Conservation (phyloP, 2,329 filamentous ascomycete species). For the Akanthomyces muscarius region DNA sequence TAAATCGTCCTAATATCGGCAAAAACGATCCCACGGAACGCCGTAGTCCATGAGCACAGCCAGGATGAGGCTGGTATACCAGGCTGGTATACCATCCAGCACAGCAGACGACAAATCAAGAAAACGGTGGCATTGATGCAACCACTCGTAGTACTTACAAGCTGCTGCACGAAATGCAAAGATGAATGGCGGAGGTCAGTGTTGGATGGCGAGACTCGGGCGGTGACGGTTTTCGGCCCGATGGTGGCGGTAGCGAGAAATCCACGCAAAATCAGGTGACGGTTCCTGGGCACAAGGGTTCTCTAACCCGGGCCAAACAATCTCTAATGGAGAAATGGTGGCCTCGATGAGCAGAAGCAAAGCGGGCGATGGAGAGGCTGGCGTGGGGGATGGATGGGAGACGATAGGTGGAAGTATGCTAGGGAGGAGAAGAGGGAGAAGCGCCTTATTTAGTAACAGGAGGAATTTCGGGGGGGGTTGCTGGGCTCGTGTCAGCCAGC, state of each 20-base stretch:
- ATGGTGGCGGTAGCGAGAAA: conserved; percentile 4
- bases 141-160: neutral
- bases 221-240: conserved; percentile 15
- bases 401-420: conserved; percentile 20
- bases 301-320: neutral
- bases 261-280: conserved; percentile 3
- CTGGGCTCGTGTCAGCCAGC: conserved; percentile 6
- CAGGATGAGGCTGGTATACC: neutral
- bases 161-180: neutral
- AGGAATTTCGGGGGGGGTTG: conserved; percentile 23
- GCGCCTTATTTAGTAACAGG: conserved; percentile 19
- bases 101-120: neutral
- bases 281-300: neutral
- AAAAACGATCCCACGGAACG: neutral
- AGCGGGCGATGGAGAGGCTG: conserved; percentile 11
- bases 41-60: neutral
- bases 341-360: conserved; percentile 7
- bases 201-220: conserved; percentile 9
- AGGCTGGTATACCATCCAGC: neutral
- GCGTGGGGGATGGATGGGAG: conserved; percentile 20
- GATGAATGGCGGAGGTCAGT: neutral
- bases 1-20: neutral
- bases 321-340: neutral
- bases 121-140: conserved; percentile 2
- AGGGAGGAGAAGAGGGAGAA: conserved; percentile 21